phyloP scores from a whole-genome alignment of 164 flowering plant species.

The Tetrastigma voinierianum region DNA sequence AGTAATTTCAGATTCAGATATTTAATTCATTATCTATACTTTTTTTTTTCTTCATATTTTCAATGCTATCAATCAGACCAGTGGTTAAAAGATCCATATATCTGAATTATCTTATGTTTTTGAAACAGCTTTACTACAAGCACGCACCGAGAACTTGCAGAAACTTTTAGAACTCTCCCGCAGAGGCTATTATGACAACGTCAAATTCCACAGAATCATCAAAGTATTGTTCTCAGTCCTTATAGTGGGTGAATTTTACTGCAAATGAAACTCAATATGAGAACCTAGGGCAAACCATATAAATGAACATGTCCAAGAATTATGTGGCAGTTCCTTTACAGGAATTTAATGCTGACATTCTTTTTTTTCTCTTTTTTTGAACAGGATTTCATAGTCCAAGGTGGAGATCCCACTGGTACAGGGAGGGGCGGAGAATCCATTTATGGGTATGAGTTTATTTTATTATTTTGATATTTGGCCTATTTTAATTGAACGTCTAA shows the following conservation, averaged over 20 bases:
- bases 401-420: conserved; percentile 98
- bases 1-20: not conserved
- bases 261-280: too few relatives aligned
- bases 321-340: not conserved
- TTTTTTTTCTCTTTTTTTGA: conserved; percentile 8
- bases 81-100: not conserved
- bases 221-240: conserved; percentile 42
- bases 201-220: conserved; percentile 84
- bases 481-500: too few relatives aligned
- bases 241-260: too few relatives aligned
- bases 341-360: not conserved
- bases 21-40: not conserved
- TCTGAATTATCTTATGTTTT: not conserved
- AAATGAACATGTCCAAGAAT: not conserved
- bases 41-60: not conserved
- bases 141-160: conserved; percentile 93
- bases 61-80: not conserved
- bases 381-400: conserved; percentile 95
- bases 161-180: conserved; percentile 90
- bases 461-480: not conserved
- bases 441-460: conserved; percentile 58
- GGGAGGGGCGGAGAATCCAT: conserved; percentile 97
- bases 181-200: conserved; percentile 80
- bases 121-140: conserved; percentile 69
- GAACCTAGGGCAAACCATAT: too few relatives aligned